phyloP scores from a whole-genome alignment of 2,329 filamentous ascomycete species.

The Shiraia sp. region DNA sequence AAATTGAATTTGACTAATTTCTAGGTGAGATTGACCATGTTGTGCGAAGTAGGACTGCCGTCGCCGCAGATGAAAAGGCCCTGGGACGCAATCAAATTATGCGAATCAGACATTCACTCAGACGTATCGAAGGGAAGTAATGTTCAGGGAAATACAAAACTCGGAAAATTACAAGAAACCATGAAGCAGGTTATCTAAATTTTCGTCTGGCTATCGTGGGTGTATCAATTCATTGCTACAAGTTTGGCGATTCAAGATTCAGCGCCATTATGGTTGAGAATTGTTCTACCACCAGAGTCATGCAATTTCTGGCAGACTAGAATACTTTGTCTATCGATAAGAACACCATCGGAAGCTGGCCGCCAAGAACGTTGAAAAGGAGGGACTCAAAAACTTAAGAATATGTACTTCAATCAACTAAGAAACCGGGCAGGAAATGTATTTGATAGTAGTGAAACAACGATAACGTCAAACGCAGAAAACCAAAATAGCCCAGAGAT shows the following conservation, averaged over 20 bases:
- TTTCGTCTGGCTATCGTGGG: conserved; percentile 34
- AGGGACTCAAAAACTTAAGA: conserved; percentile 20
- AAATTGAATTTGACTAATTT: conserved; percentile 17
- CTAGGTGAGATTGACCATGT: conserved; percentile 22
- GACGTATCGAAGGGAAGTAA: conserved; percentile 13
- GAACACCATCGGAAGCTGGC: conserved; percentile 39
- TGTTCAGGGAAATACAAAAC: conserved; percentile 19
- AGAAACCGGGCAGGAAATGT: background rate
- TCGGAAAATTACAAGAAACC: conserved; percentile 24
- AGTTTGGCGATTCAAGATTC: conserved; percentile 37
- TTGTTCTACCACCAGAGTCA: conserved; percentile 31
- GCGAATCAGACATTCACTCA: conserved; percentile 16
- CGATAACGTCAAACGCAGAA: conserved; percentile 8
- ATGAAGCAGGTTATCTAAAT: conserved; percentile 29
- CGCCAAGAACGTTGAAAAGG: conserved; percentile 18
- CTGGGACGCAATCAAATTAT: conserved; percentile 20
- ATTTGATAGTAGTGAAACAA: conserved; percentile 16
- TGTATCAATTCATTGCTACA: no score
- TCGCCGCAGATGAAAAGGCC: conserved; percentile 19
- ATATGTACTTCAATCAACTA: conserved; percentile 22
- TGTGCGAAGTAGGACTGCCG: conserved; percentile 21
- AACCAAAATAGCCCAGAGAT: conserved; percentile 6
- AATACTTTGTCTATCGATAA: conserved; percentile 40
- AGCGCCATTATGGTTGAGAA: conserved; percentile 26
- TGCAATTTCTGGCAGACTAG: conserved; percentile 35